These are phyloP conservation scores for Lachnellula hyalina DNA, from an alignment of 2,329 filamentous ascomycete genomes.

Conservation along the genomic window DNA sequence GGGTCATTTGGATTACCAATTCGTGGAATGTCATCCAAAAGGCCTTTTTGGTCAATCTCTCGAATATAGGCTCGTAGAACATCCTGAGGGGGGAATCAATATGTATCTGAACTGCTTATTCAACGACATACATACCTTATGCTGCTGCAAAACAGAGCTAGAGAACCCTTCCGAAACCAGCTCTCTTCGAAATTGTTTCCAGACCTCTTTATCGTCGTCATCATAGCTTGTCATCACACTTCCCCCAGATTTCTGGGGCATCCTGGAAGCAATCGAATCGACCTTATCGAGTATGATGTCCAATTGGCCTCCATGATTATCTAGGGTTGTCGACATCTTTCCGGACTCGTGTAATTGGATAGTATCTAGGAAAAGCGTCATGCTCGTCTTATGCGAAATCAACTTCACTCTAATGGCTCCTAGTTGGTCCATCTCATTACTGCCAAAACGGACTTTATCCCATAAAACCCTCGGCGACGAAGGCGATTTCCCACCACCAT, in stretches of 20 bases:
- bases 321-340: slow-evolving; percentile 32
- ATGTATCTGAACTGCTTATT: not conserved
- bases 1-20: slow-evolving; percentile 26
- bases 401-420: slow-evolving; percentile 37
- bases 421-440: slow-evolving; percentile 30
- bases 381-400: slow-evolving; percentile 45
- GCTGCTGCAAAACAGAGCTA: slow-evolving; percentile 46
- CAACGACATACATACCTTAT: slow-evolving; percentile 45
- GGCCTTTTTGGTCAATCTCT: slow-evolving; percentile 50
- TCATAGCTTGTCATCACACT: slow-evolving; percentile 31
- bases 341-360: slow-evolving; percentile 48
- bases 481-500: slow-evolving; percentile 16
- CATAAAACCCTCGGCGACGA: slow-evolving; percentile 19
- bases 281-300: slow-evolving; percentile 56
- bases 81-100: slow-evolving; percentile 39
- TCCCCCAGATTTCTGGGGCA: slow-evolving; percentile 40
- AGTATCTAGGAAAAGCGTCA: slow-evolving; percentile 53
- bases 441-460: slow-evolving; percentile 26
- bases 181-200: slow-evolving; percentile 54
- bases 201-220: slow-evolving; percentile 48
- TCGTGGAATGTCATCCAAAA: slow-evolving; percentile 43
- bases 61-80: slow-evolving; percentile 56
- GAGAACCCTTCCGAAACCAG: slow-evolving; percentile 55
- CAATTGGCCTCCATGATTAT: slow-evolving; percentile 33
- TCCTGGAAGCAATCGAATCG: slow-evolving; percentile 48